Conservation (phyloP, 73 alveolate species). For the Stentor roeselii region DNA sequence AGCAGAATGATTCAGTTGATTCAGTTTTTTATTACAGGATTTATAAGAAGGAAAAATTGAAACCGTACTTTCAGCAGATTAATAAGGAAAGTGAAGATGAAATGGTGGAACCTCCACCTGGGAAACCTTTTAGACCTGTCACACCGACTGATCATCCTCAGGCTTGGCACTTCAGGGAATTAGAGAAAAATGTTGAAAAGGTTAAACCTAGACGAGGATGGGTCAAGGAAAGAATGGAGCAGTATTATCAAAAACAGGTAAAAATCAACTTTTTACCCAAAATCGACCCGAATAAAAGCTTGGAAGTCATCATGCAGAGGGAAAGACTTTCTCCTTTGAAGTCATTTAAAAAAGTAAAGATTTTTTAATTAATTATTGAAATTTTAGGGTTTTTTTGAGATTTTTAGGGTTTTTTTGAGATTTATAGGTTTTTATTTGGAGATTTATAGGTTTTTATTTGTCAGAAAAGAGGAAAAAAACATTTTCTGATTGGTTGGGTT, state of each 20-base stretch:
- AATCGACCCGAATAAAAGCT: background rate
- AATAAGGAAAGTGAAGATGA: background rate
- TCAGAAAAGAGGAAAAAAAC: too few relatives aligned
- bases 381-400: too few relatives aligned
- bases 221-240: background rate
- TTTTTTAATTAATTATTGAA: too few relatives aligned
- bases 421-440: too few relatives aligned
- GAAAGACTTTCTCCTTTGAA: too few relatives aligned
- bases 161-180: background rate
- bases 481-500: too few relatives aligned
- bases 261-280: background rate
- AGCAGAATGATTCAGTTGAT: background rate
- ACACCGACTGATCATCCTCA: background rate
- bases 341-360: too few relatives aligned
- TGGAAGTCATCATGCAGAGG: background rate
- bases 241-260: background rate
- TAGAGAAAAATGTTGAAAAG: background rate
- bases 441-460: too few relatives aligned
- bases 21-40: background rate
- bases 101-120: background rate
- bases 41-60: background rate
- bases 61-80: too few relatives aligned
- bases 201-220: background rate
- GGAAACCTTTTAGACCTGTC: background rate
- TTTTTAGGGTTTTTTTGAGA: too few relatives aligned